Conservation (phyloP, 2,329 filamentous ascomycete species). For the Apiospora aurea region DNA sequence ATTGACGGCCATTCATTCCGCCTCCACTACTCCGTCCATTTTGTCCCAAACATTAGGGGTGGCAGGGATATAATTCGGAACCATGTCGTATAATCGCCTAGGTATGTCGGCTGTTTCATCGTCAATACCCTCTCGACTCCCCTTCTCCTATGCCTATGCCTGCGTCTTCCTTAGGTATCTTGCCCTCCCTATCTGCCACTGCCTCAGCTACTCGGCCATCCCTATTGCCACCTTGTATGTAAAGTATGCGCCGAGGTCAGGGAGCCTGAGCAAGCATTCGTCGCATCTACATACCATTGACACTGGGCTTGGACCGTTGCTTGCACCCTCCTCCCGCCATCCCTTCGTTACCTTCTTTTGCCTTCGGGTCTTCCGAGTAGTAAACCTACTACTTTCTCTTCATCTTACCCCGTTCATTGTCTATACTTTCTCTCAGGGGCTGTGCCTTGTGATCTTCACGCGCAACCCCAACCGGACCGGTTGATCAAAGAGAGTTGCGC, state of each 20-base stretch:
- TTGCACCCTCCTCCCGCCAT: neutral
- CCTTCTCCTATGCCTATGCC: constrained; percentile 15
- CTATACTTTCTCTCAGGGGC: constrained; percentile 17
- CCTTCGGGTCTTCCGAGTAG: neutral
- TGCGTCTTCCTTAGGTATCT: neutral
- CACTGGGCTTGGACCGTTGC: neutral
- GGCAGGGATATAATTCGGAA: constrained; percentile 17
- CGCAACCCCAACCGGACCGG: neutral
- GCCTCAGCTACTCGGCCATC: neutral
- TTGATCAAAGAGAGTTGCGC: constrained; percentile 19
- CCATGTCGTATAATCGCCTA: constrained; percentile 25
- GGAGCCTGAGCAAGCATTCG: neutral
- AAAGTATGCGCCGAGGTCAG: constrained; percentile 6
- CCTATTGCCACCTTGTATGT: neutral
- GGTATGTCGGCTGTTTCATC: constrained; percentile 24
- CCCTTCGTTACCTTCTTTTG: constrained; percentile 3
- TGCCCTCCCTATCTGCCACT: neutral
- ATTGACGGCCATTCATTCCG: neutral
- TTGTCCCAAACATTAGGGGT: constrained; percentile 21
- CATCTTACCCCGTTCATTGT: constrained; percentile 5
- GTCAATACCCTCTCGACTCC: constrained; percentile 5
- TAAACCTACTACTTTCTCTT: constrained; percentile 1
- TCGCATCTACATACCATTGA: neutral
- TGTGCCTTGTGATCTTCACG: constrained; percentile 22
- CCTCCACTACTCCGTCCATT: constrained; percentile 10